Base-by-base conservation (phyloP, 139 green algal genomes). In the Coelastrella sp. region DNA sequence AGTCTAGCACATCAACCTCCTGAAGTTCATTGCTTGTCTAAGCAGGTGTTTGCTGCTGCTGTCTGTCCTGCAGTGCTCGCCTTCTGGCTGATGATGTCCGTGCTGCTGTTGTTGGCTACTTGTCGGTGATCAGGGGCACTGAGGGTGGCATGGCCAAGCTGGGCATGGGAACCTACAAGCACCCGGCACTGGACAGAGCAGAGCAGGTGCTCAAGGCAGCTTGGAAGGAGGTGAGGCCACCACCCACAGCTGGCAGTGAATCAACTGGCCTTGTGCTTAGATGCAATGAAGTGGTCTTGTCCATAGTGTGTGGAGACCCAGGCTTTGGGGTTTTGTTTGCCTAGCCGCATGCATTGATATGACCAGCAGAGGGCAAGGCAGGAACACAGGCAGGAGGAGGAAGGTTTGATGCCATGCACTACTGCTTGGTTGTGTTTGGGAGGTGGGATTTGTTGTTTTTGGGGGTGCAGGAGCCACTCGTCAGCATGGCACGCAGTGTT, bases 21-120 rank as follows among this genome's bases (percentile, higher is more conserved):
- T 49, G 35, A 49, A 49, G 35, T 49, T 49, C 35, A 49, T 49
- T 3, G 3, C 35, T 49, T 49, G 35, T 3, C 35, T 49, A 49
- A 24, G 19, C 17, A 27, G 68, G 7, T 76, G 68, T 58, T 24
- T 58, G 9, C 74, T 80, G 8, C 74, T 80, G 14, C 74, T 80
- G 74, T 58, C 7, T 57, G 25, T 58, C 24, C 1, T 79, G 19
- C 68, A 97, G 96, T 15, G 97, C 96, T 6, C 92, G 97, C 70
- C 84, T 93, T 82, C 88, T 99, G 82, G 96, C 94, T 9, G 97
- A 99, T 91, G 96, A 99, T 90, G 94, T 97, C 87, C 94, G 98
- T 20, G 84, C 93, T 7, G 93, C 96, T 12, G 86, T 99, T 7
- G 98, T 97, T 4, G 89, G 91, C 57, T 99, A 98, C 93, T 96